These are phyloP conservation scores for Aspergillus sp. DNA, from an alignment of 2,329 filamentous ascomycete species.

Conservation along the genomic window DNA sequence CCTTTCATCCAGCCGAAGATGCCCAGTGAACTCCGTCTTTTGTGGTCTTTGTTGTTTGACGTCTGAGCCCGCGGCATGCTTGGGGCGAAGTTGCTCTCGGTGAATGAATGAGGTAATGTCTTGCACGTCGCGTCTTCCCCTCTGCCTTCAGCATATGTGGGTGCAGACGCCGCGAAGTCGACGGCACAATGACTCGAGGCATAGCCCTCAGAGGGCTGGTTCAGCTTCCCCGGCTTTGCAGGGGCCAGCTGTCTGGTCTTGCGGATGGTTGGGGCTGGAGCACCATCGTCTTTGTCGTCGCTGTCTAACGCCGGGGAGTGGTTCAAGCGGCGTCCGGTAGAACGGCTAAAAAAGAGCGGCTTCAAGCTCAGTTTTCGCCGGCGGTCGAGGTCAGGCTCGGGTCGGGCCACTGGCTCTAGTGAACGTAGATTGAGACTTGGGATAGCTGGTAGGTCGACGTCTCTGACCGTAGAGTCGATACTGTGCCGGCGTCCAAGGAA, in stretches of 20 bases:
- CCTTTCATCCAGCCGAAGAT: slow-evolving; percentile 43
- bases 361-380: slow-evolving; percentile 35
- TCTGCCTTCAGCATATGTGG: slow-evolving; percentile 13
- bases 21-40: slow-evolving; percentile 36
- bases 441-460: slow-evolving; percentile 23
- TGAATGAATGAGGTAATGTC: slow-evolving; percentile 27
- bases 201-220: slow-evolving; percentile 10
- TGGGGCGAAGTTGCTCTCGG: slow-evolving; percentile 21
- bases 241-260: slow-evolving; percentile 25
- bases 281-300: slow-evolving; percentile 27
- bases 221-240: slow-evolving; percentile 8
- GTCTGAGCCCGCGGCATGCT: slow-evolving; percentile 20
- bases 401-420: slow-evolving; percentile 18
- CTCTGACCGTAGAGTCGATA: slow-evolving; percentile 23
- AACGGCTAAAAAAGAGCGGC: slow-evolving; percentile 35
- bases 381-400: slow-evolving; percentile 18
- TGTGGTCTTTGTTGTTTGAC: slow-evolving; percentile 31
- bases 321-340: slow-evolving; percentile 23
- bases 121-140: slow-evolving; percentile 4
- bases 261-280: slow-evolving; percentile 33
- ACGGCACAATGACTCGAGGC: slow-evolving; percentile 10
- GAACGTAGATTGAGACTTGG: slow-evolving; percentile 27
- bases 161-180: slow-evolving; percentile 16
- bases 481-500: slow-evolving; percentile 27
- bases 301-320: slow-evolving; percentile 24